Base-by-base conservation (phyloP, 495 filamentous ascomycete genomes). In the Xylaria sp. region DNA sequence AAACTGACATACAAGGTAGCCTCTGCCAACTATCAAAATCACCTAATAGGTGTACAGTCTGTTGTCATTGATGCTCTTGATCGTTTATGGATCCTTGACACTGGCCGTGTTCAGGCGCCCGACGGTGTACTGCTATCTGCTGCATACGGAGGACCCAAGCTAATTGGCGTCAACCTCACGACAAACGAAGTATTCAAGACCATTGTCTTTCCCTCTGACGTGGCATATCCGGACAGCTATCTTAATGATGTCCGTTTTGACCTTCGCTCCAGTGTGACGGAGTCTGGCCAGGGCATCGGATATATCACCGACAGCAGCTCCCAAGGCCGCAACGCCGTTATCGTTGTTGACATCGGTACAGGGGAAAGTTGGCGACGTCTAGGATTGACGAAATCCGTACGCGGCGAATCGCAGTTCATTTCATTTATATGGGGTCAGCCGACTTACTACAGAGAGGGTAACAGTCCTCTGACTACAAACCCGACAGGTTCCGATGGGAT, bases 241-340 rank as follows among this genome's bases (percentile, higher is more conserved):
- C 76, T 83, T 71, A 83, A 83, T 66, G 82, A 84, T 37, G 26
- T 84, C 1, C 79, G 81, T 50, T 82, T 83, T 58, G 81, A 84
- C 59, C 74, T 84, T n/a, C 76, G 78, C 43, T 9, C 77, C 14
- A 79, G 81, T 50, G 58, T 73, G 40, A 79, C 78, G 14, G 75
- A 72, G 33, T 80, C 82, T 15, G 80, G 79, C 19, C 68, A 75
- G 21, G 80, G 82, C 29, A 80, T 82, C 44, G 82, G 76, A 33
- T 82, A 82, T 61, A 79, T 84, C 29, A 74, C 79, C 52, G 82
- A 84, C 71, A 80, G 77, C 70, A 80, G 75, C 48, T 79, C 80
- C 57, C 79, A 83, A 76, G 80, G 81, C 29, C 76, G 80, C 37
- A 79, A 76, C 7, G 82, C 80, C 21, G 82, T 85, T 64, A 80